These are phyloP conservation scores for Quillaja saponaria DNA, from an alignment of 306 rosid species.

Conservation along the genomic window DNA sequence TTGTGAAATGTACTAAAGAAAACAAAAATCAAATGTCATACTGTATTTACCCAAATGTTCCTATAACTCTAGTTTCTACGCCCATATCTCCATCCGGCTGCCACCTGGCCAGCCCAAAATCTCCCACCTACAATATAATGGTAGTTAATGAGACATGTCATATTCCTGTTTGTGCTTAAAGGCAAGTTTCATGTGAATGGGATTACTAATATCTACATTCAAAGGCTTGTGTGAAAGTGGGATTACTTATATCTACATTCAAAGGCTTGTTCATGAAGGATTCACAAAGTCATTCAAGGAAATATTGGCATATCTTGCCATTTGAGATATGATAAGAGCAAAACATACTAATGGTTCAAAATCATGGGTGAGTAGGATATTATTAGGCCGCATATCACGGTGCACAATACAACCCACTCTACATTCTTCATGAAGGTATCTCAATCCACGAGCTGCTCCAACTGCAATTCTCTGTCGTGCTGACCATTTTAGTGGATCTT, in stretches of 20 bases:
- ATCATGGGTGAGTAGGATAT: constrained; percentile 96
- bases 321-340: constrained; percentile 4
- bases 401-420: constrained; percentile 99
- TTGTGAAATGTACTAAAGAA: not conserved
- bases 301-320: not conserved
- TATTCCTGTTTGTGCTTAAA: constrained; percentile 17
- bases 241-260: not conserved
- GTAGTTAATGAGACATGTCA: constrained; percentile 29
- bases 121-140: constrained; percentile 76
- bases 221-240: not conserved
- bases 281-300: constrained; percentile 8
- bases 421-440: constrained; percentile 98
- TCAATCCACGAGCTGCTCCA: constrained; percentile 96
- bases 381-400: constrained; percentile 94
- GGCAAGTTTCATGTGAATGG: constrained; percentile 2
- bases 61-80: constrained; percentile 91
- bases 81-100: constrained; percentile 91
- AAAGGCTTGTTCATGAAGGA: not conserved
- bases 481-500: constrained; percentile 63
- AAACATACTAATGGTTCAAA: constrained; percentile 84
- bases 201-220: not conserved
- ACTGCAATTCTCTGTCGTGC: constrained; percentile 82
- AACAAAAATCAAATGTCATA: constrained; percentile 5
- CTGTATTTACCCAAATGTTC: constrained; percentile 76
- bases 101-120: constrained; percentile 99